phyloP scores from a whole-genome alignment of 441 rosid species.

The Theobroma grandiflorum region DNA sequence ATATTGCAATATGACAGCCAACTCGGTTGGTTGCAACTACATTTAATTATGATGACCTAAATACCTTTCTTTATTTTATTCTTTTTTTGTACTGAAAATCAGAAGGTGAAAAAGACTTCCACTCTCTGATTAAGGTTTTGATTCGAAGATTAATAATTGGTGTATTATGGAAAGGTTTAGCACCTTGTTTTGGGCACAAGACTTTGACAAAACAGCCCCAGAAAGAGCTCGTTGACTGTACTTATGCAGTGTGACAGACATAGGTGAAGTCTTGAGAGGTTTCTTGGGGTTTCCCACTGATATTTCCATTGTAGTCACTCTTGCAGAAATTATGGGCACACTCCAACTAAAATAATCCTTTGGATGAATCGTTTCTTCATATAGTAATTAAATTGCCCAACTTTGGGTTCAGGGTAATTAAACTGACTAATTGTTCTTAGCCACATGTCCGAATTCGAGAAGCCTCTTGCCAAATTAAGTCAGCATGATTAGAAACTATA shows the following conservation, averaged over 20 bases:
- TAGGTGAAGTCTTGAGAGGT: not conserved
- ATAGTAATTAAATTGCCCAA: not conserved
- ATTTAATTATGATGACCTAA: constrained; percentile 16
- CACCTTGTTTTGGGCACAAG: not conserved
- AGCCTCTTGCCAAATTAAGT: constrained; percentile 30
- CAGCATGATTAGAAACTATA: constrained; percentile 24
- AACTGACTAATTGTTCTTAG: not conserved
- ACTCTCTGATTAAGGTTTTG: not conserved
- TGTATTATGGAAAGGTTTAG: not conserved
- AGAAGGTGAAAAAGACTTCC: not conserved
- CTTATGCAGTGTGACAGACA: not conserved
- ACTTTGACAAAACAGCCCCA: not conserved
- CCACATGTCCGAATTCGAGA: not conserved
- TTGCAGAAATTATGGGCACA: not conserved
- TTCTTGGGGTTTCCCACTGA: not conserved
- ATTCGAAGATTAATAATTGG: not conserved
- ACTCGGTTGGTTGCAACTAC: constrained; percentile 24
- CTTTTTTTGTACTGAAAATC: not conserved
- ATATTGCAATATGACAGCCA: not conserved
- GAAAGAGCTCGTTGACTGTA: not conserved
- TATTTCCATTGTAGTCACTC: not conserved
- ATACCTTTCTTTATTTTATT: not conserved
- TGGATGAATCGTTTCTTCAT: not conserved
- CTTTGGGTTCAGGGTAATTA: not conserved
- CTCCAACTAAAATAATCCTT: not conserved